phyloP scores from a whole-genome alignment of 495 filamentous ascomycete species.

The Talaromyces liani region DNA sequence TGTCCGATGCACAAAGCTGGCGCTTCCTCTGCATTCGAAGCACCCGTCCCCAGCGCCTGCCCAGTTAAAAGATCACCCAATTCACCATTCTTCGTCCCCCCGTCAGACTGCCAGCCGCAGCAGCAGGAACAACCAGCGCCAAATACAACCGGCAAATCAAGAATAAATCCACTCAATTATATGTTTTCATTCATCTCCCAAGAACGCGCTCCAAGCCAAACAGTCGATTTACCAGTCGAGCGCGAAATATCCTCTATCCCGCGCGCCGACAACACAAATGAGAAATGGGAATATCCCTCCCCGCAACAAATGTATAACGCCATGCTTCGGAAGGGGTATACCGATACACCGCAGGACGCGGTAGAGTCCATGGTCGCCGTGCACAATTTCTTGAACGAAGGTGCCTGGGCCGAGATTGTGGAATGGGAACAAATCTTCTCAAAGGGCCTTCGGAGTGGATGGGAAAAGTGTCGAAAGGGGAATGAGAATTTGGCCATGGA shows the following conservation, averaged over 20 bases:
- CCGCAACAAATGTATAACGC: slow-evolving; percentile 99
- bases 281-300: slow-evolving; percentile 95
- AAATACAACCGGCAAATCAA: slow-evolving; percentile 43
- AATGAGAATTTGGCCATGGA: slow-evolving; percentile 52
- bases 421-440: slow-evolving; percentile 85
- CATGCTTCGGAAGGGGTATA: slow-evolving; percentile 89
- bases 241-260: slow-evolving; percentile 85
- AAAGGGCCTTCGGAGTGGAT: slow-evolving; percentile 60
- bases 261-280: slow-evolving; percentile 55
- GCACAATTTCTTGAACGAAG: slow-evolving; percentile 97
- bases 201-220: slow-evolving; percentile 63
- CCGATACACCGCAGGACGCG: slow-evolving; percentile 82
- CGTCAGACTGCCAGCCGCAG: slow-evolving; percentile 5
- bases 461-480: slow-evolving; percentile 65
- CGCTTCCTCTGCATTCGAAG: slow-evolving; percentile 42
- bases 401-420: slow-evolving; percentile 89
- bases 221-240: slow-evolving; percentile 60
- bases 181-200: slow-evolving; percentile 88
- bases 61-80: slow-evolving; percentile 40
- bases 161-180: slow-evolving; percentile 89
- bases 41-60: slow-evolving; percentile 38
- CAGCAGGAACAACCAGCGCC: slow-evolving; percentile 22
- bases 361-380: slow-evolving; percentile 97
- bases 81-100: slow-evolving; percentile 32
- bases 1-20: slow-evolving; percentile 83